Evolutionary conservation across 805 yeast species (phyloP).

Genomic region (Tetrapisispora phaffii): DNA sequence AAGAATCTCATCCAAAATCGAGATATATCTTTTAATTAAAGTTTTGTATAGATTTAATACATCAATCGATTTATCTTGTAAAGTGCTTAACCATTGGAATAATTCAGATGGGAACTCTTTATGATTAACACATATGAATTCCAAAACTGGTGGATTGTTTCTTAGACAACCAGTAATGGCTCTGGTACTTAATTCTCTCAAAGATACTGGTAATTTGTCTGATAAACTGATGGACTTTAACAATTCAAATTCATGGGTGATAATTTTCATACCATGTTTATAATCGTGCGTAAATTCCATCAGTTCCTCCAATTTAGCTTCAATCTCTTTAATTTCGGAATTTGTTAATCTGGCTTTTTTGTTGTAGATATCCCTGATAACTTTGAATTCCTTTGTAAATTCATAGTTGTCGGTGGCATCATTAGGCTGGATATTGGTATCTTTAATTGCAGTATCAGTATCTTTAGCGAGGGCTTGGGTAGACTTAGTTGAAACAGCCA

Average conservation of each 20-base stretch:
- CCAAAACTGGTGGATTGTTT: slow-evolving; percentile 58
- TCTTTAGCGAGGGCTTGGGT: no score
- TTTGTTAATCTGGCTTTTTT: slow-evolving; percentile 4
- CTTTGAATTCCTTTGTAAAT: slow-evolving; percentile 22
- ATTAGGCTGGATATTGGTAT: no score
- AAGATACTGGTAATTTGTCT: slow-evolving; percentile 9
- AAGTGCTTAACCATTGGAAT: background rate
- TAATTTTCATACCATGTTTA: slow-evolving; percentile 47
- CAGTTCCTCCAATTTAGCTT: slow-evolving; percentile 31
- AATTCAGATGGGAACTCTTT: slow-evolving; percentile 19
- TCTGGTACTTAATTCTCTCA: slow-evolving; percentile 47
- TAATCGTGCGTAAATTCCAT: slow-evolving; percentile 58
- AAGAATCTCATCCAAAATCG: slow-evolving; percentile 22
- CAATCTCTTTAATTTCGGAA: slow-evolving; percentile 11
- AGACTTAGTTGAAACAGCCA: no score
- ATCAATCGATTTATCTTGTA: background rate
- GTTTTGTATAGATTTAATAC: slow-evolving; percentile 1
- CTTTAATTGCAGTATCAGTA: background rate
- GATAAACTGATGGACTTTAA: slow-evolving; percentile 12
- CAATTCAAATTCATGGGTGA: slow-evolving; percentile 22
- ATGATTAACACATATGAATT: slow-evolving; percentile 27
- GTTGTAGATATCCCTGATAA: slow-evolving; percentile 17
- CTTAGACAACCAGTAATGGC: slow-evolving; percentile 59
- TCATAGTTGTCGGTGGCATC: slow-evolving; percentile 14
- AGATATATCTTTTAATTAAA: slow-evolving; percentile 21